Evolutionary conservation across 2,329 filamentous ascomycete species (phyloP), one percentile per base, ranked within the genome.

Genomic region (Clonostachys rosea): DNA sequence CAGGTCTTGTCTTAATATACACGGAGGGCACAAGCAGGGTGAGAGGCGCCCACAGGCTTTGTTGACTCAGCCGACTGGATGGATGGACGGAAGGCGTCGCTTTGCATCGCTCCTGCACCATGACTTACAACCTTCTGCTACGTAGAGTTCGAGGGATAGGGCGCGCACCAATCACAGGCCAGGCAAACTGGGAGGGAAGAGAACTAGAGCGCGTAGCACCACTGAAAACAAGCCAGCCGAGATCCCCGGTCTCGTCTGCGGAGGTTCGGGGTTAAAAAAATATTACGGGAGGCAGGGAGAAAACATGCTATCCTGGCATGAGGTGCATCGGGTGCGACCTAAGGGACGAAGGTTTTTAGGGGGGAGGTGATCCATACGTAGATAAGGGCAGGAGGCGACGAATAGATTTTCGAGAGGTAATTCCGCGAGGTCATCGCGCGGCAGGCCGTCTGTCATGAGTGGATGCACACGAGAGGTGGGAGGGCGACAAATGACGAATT

Each of bases 401-500:
- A 47, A 47, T 47, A 44, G 41, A 14, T 39, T 40, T 33, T n/a
- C 35, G 36, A 43, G 42, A 36, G 41, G 46, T 47, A 47, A 47
- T 47, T 40, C n/a, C 12, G 13, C 44, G 42, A 35, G 41, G 46
- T 47, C 46, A 47, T 47, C 40, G 46, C 45, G 40, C 30, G 33
- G 44, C 41, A 40, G 44, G 43, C 34, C 13, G 17, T 34, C 40
- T 39, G 40, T 45, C 48, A 39, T 47, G 17, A 20, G 47, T 49
- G 52, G 47, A 30, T 30, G 24, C 24, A 30, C 8, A 9, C 24
- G 8, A 10, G 8, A 30, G 24, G 24, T 9, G 24, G 24, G 24
- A 30, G 24, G 24, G 24, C 24, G 24, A 30, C 24, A 30, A 41
- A 57, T 61, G 59, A 60, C 58, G 58, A 58, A 59, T 57, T 59